Base-by-base conservation (phyloP, 2,329 filamentous ascomycete species). In the Cladorrhinum sp. region DNA sequence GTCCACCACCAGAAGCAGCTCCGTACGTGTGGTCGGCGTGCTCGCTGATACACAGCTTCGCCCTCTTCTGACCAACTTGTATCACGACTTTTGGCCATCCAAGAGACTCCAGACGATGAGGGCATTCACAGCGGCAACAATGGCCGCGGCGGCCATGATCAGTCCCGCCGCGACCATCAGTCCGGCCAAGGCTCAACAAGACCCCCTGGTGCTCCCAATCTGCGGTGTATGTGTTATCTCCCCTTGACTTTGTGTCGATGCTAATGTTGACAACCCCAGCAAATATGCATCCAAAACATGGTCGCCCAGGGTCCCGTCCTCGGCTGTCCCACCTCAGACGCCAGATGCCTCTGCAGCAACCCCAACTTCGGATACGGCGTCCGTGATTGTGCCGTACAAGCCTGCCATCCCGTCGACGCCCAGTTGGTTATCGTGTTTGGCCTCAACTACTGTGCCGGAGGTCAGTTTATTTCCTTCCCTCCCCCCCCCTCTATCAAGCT, bases 211-310 rank as follows among this genome's bases (percentile, higher is more conserved):
- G 9, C 12, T 56, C 27, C 53, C 53, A 12, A n/a, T 6, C 12
- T 56, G 53, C 38, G 53, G 22, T 18, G 53, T 56, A 25, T n/a
- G 53, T 56, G 3, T 45, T 45, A 2, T 8, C 23, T 36, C 45
- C 22, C 36, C 8, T 48, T 48, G 10, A 25, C 23, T 2, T 22
- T 9, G 29, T 20, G 23, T 48, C 8, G 16, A 29, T 32, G 23
- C 22, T 45, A 22, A n/a, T 16, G 36, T 48, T 32, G 38, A 57
- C 59, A 10, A 50, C 16, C 2, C 1, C n/a, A 58, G 45, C 56
- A 57, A 56, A 73, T 69, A 51, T 85, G 82, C 65, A 73, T 78
- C 64, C 71, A 71, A 69, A 81, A 81, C 75, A 84, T 85, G 81
- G 64, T 79, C 16, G 66, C 62, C 60, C 76, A 79, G 72, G 76